Evolutionary conservation across 2,329 filamentous ascomycete genomes (phyloP), one percentile per base, ranked within the genome.

Genomic region (Saccharata proteae): DNA sequence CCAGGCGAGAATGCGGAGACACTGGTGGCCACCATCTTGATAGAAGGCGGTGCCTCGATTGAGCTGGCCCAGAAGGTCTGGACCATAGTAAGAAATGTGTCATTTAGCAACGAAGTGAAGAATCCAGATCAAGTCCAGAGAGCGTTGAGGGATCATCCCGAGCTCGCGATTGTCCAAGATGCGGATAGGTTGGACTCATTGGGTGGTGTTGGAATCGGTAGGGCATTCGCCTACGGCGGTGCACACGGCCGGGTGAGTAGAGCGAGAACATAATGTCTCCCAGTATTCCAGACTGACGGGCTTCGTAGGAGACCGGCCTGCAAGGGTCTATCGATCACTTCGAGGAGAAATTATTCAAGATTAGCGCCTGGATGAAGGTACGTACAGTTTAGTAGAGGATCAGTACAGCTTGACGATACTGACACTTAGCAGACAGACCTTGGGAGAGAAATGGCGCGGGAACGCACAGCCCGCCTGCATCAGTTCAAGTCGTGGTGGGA

Each of bases 141-240:
- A 2, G 62, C 86, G n/a, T 62, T 92, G n/a, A 51, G 49, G 5
- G 48, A 58, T 17, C 63, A 80, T 50, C 82, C 82, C 1, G 83
- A 90, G 53, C 61, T 90, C 19, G 85, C 74, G 0, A 71, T 93
- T 28, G 84, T 94, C 18, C 86, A 94, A 58, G 88, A 94, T 54
- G 86, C 86, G 4, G 88, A 94, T 59, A 68, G 86, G 5, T 63
- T 96, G n/a, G 88, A 96, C 57, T 81, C 85, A 4, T 76, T 94
- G 29, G 88, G 86, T 1, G 83, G 81, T 0, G 71, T 94, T 17
- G 88, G 88, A 1, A 77, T 93, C 35, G 86, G 73, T 2, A 64
- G 88, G 25, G 73, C 71, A 23, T 86, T 90, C 51, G 75, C 78
- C 0, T 94, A 75, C 51, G 74, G 79, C 0, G 85, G 78, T 0